Conservation (phyloP, 768 basidiomycete genomes). For the Wakefieldia striispora region DNA sequence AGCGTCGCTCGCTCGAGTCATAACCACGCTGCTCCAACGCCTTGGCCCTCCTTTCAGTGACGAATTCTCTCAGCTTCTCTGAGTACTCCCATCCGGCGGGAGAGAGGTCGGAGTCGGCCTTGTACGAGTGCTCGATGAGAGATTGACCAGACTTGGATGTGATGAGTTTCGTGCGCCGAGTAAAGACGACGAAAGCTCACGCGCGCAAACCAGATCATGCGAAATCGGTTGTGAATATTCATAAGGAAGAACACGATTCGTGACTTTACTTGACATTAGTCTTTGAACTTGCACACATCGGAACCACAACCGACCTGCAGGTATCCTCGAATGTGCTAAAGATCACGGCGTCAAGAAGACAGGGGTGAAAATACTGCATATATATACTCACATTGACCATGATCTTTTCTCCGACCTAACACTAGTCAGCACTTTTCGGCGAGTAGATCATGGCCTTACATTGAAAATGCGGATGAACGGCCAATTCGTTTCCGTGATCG, state of each 20-base stretch:
- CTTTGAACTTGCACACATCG: background rate
- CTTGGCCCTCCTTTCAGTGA: slow-evolving; percentile 78
- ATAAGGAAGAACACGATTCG: slow-evolving; percentile 98
- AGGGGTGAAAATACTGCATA: background rate
- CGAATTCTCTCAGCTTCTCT: slow-evolving; percentile 84
- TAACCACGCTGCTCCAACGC: slow-evolving; percentile 70
- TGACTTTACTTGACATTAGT: slow-evolving; percentile 49
- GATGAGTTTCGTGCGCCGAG: background rate
- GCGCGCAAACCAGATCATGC: slow-evolving; percentile 95
- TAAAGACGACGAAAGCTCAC: slow-evolving; percentile 43
- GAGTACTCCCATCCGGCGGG: slow-evolving; percentile 96
- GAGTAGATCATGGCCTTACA: slow-evolving; percentile 38
- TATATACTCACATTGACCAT: slow-evolving; percentile 77
- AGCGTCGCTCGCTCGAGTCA: slow-evolving; percentile 54
- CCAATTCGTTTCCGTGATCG: slow-evolving; percentile 87
- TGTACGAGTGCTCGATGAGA: slow-evolving; percentile 97
- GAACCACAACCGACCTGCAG: slow-evolving; percentile 55
- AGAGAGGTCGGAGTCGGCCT: slow-evolving; percentile 96
- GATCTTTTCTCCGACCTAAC: slow-evolving; percentile 90
- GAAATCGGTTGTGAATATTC: slow-evolving; percentile 95
- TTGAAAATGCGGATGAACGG: slow-evolving; percentile 95
- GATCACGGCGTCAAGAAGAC: background rate
- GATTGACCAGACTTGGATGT: slow-evolving; percentile 87
- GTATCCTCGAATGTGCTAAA: slow-evolving; percentile 82
- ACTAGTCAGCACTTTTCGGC: slow-evolving; percentile 6